These are phyloP conservation scores for Pestalotiopsis sp. DNA, from an alignment of 2,329 filamentous ascomycete species.

Conservation along the genomic window DNA sequence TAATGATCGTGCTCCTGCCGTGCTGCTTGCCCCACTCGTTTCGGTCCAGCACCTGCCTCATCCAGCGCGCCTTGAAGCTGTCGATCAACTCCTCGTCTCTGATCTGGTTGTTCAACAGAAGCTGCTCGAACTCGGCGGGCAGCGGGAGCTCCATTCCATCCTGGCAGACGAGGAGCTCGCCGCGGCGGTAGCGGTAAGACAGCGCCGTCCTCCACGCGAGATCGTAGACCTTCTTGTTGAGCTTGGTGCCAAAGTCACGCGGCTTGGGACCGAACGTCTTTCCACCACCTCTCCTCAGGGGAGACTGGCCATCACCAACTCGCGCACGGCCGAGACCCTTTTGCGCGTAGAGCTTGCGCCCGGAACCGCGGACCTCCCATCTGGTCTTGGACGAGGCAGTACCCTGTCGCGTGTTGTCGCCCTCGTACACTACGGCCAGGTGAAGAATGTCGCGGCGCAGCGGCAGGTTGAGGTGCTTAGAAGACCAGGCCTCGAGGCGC, in stretches of 20 bases:
- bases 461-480: conserved; percentile 83
- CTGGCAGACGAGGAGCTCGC: conserved; percentile 84
- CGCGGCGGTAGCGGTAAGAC: conserved; percentile 85
- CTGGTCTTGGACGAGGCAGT: conserved; percentile 84
- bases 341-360: conserved; percentile 79
- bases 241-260: conserved; percentile 81
- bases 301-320: conserved; percentile 78
- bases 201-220: conserved; percentile 93
- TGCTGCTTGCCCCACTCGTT: conserved; percentile 70
- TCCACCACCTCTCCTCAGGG: conserved; percentile 82
- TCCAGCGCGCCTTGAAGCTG: conserved; percentile 63
- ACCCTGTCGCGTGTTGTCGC: conserved; percentile 83
- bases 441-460: conserved; percentile 91
- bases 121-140: conserved; percentile 49
- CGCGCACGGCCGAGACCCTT: conserved; percentile 86
- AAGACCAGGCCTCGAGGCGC: conserved; percentile 75
- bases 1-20: conserved; percentile 78
- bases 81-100: conserved; percentile 51
- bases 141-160: conserved; percentile 71
- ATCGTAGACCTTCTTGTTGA: conserved; percentile 92
- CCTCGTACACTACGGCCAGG: conserved; percentile 89
- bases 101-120: conserved; percentile 38
- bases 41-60: conserved; percentile 67
- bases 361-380: conserved; percentile 80
- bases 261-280: conserved; percentile 90